These are phyloP conservation scores for Russula sp. DNA, from an alignment of 768 basidiomycete genomes.

Conservation along the genomic window DNA sequence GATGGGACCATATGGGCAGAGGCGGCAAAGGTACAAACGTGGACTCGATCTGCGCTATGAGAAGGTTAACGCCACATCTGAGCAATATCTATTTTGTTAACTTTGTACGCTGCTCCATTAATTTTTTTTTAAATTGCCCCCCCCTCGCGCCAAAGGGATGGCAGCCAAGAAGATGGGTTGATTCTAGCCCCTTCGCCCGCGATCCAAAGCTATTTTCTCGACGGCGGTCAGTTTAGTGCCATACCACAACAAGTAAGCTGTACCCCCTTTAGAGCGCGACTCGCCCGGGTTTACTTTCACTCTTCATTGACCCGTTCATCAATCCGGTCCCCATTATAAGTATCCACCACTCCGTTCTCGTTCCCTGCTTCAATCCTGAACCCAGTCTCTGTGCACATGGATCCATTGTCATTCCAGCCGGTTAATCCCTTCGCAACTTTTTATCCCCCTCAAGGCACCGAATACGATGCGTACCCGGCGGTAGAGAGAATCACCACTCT, in stretches of 20 bases:
- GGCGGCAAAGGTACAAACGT: background rate
- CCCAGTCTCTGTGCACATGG: slow-evolving; percentile 5
- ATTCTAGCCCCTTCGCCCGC: slow-evolving; percentile 15
- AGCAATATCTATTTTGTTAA: slow-evolving; percentile 9
- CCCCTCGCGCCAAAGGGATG: slow-evolving; percentile 18
- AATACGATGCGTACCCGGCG: slow-evolving; percentile 18
- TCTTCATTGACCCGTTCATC: slow-evolving; percentile 22
- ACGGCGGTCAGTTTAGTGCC: slow-evolving; percentile 19
- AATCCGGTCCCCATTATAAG: slow-evolving; percentile 27
- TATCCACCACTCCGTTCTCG: slow-evolving; percentile 24
- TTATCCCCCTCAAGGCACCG: slow-evolving; percentile 20
- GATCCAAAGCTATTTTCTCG: slow-evolving; percentile 20
- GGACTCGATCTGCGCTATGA: slow-evolving; percentile 17
- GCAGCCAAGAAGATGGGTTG: slow-evolving; percentile 9
- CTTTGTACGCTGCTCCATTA: background rate
- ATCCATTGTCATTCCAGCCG: slow-evolving; percentile 20
- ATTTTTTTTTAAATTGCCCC: slow-evolving; percentile 3
- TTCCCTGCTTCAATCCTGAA: background rate
- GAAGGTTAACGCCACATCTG: slow-evolving; percentile 29
- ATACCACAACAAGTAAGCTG: slow-evolving; percentile 23
- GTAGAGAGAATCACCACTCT: background rate
- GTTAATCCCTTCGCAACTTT: slow-evolving; percentile 25
- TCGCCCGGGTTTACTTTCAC: slow-evolving; percentile 14
- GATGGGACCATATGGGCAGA: background rate
- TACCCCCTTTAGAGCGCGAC: slow-evolving; percentile 7